Conservation (phyloP, 768 basidiomycete genomes). For the Hericium alpestre region DNA sequence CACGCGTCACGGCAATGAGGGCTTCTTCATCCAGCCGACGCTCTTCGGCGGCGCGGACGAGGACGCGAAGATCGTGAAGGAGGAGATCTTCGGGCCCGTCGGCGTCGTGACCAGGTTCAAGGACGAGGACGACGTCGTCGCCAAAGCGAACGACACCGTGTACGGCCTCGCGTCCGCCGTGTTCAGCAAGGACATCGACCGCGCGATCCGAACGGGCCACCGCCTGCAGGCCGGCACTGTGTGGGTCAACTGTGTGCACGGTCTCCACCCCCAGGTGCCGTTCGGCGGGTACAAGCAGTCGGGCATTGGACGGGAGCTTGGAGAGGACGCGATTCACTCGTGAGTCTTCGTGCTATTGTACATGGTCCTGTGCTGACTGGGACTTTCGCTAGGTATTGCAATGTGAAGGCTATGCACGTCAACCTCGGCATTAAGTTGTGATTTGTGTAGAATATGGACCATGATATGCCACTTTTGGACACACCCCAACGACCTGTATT, state of each 20-base stretch:
- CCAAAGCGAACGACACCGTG: conserved; percentile 72
- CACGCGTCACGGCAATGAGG: conserved; percentile 38
- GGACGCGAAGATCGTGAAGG: conserved; percentile 47
- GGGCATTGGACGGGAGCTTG: conserved; percentile 60
- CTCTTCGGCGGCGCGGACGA: conserved; percentile 47
- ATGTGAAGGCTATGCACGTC: conserved; percentile 10
- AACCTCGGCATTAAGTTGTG: conserved; percentile 8
- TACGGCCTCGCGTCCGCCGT: conserved; percentile 87
- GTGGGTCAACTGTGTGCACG: conserved; percentile 43
- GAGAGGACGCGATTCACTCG: conserved; percentile 51
- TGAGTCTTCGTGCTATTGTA: conserved; percentile 12
- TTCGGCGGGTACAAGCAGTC: conserved; percentile 71
- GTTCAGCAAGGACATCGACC: conserved; percentile 70
- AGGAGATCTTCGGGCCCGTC: conserved; percentile 65
- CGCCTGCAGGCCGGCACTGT: conserved; percentile 72
- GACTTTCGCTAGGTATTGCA: conserved; percentile 6
- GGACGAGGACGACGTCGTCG: conserved; percentile 49
- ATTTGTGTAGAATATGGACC: neutral
- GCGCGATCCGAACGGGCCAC: conserved; percentile 65
- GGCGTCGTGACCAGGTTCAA: conserved; percentile 59
- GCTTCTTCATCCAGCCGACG: conserved; percentile 55
- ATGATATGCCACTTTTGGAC: neutral
- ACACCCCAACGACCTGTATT: too few relatives aligned
- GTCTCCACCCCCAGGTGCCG: conserved; percentile 22
- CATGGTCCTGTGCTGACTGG: neutral